Evolutionary conservation across 2,329 filamentous ascomycete genomes (phyloP).

Genomic region (Hortaea sp.): DNA sequence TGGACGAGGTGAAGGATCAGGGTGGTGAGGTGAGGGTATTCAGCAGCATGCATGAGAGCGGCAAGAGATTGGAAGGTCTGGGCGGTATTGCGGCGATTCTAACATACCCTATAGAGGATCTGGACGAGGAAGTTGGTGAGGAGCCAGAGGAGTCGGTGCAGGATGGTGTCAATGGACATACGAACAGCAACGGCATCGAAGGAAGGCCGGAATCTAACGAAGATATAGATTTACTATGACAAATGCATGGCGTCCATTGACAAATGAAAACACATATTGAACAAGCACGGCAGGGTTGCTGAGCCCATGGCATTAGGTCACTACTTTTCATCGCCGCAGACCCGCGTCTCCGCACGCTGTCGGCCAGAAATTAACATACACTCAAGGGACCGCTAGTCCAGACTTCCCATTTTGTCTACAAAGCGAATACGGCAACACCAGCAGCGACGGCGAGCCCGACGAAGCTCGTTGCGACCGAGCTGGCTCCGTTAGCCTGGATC

Average conservation of each 20-base stretch:
- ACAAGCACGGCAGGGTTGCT: too few relatives aligned
- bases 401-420: constrained; percentile 10
- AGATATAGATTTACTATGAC: constrained; percentile 8
- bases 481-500: constrained; percentile 12
- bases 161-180: background rate
- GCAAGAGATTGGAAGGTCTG: constrained; percentile 69
- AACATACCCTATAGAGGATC: constrained; percentile 81
- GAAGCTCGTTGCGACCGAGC: constrained; percentile 27
- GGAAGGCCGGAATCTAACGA: constrained; percentile 4
- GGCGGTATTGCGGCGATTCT: constrained; percentile 84
- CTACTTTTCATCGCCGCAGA: too few relatives aligned
- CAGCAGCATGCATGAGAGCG: constrained; percentile 90
- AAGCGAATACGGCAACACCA: constrained; percentile 30
- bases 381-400: too few relatives aligned
- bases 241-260: background rate
- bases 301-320: too few relatives aligned
- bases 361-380: too few relatives aligned
- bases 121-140: constrained; percentile 46
- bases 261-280: too few relatives aligned
- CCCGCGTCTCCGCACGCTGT: too few relatives aligned
- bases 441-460: constrained; percentile 30
- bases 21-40: constrained; percentile 84
- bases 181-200: constrained; percentile 4
- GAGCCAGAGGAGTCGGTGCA: constrained; percentile 4
- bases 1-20: constrained; percentile 73